Conservation (phyloP, 768 basidiomycete genomes). For the Amanita pseudoporphyria region DNA sequence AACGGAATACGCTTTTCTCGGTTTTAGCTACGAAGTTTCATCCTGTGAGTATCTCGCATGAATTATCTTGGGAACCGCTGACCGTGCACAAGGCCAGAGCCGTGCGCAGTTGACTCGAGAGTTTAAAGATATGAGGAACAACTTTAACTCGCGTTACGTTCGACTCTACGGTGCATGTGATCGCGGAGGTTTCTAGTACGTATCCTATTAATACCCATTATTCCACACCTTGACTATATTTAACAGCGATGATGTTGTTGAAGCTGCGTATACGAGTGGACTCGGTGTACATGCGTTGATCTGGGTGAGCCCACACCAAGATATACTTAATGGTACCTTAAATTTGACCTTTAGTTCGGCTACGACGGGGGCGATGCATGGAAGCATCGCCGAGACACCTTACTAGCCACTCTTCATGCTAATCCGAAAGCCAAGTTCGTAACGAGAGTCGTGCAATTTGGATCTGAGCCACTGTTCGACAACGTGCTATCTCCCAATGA, state of each 20-base stretch:
- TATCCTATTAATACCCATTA: not conserved
- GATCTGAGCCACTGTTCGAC: slow-evolving; percentile 50
- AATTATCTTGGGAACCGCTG: not conserved
- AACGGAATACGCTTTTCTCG: slow-evolving; percentile 55
- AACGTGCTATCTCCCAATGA: slow-evolving; percentile 30
- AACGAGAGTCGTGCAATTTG: slow-evolving; percentile 47
- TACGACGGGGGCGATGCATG: slow-evolving; percentile 31
- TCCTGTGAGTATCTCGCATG: slow-evolving; percentile 27
- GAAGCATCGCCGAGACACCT: slow-evolving; percentile 33
- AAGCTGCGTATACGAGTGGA: slow-evolving; percentile 41
- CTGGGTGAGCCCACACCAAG: slow-evolving; percentile 32
- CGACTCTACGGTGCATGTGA: slow-evolving; percentile 32
- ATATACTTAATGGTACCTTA: not conserved
- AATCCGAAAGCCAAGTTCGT: slow-evolving; percentile 44
- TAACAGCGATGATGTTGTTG: slow-evolving; percentile 35
- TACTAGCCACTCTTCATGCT: slow-evolving; percentile 32
- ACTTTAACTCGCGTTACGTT: slow-evolving; percentile 47
- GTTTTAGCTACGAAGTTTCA: slow-evolving; percentile 57
- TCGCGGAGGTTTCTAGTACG: slow-evolving; percentile 25
- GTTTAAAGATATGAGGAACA: slow-evolving; percentile 42
- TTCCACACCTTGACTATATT: not conserved
- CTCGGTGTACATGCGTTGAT: slow-evolving; percentile 53
- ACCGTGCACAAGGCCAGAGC: slow-evolving; percentile 35
- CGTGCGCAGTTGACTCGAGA: slow-evolving; percentile 30
- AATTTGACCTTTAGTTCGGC: slow-evolving; percentile 20